A percentile compares a stretch with the other conserved stretches of the same genome.
Conservation (phyloP, 345 rosid species). For the Eucalyptus decipiens region DNA sequence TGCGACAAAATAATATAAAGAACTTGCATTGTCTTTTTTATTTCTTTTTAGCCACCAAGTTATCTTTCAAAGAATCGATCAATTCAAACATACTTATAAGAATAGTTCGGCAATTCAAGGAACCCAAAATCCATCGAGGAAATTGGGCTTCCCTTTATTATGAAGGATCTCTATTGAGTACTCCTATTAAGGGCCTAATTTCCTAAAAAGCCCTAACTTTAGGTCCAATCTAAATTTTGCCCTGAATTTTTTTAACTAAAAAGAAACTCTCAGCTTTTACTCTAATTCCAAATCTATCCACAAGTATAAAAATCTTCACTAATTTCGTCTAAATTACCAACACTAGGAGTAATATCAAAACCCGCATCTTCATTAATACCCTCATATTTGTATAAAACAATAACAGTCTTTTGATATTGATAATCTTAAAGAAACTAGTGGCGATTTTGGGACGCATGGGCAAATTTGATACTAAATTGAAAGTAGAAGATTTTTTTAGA, state of each 20-base stretch:
- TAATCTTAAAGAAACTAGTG: background rate
- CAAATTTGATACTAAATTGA: background rate
- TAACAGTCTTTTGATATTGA: background rate
- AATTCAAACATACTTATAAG: background rate
- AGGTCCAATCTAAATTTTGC: background rate
- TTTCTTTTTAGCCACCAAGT: background rate
- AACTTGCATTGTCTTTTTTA: background rate
- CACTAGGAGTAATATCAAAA: background rate
- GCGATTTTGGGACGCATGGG: background rate
- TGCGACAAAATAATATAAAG: background rate
- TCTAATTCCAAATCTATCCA: background rate
- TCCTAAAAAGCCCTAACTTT: background rate
- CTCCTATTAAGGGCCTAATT: background rate
- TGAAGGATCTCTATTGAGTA: background rate
- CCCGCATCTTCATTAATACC: background rate
- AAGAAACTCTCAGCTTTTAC: background rate
- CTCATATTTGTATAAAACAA: background rate
- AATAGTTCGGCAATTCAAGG: background rate
- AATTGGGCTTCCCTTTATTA: background rate
- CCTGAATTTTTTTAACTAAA: background rate
- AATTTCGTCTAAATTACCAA: background rate
- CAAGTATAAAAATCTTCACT: background rate
- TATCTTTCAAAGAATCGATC: no score
- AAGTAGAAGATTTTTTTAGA: background rate
- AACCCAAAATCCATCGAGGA: background rate